phyloP scores from a whole-genome alignment of 1,139 yeast species.

The Candida sp. region DNA sequence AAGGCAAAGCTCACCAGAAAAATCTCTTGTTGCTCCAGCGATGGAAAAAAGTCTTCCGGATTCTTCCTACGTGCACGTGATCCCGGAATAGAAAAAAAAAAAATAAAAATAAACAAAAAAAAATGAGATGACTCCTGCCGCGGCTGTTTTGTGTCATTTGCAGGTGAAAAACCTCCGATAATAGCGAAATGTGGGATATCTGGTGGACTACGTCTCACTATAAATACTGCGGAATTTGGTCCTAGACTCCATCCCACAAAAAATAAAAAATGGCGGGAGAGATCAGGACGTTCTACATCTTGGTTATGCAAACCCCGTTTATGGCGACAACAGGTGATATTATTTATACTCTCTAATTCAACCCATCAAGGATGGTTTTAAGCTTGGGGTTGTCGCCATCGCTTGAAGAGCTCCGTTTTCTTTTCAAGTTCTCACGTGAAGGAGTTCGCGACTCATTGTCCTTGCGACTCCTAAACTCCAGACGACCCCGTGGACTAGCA shows the following conservation, averaged over 20 bases:
- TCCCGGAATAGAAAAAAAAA: too few relatives aligned
- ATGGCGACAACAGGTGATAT: neutral
- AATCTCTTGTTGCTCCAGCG: too few relatives aligned
- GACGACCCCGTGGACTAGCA: conserved; percentile 5
- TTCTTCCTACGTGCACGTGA: neutral
- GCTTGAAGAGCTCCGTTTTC: conserved; percentile 10
- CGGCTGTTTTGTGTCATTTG: conserved; percentile 2
- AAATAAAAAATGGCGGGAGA: too few relatives aligned
- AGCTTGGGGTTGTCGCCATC: conserved; percentile 2
- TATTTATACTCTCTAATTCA: conserved; percentile 1
- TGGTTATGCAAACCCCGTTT: neutral
- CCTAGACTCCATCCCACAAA: too few relatives aligned
- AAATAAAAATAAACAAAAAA: too few relatives aligned
- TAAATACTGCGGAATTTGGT: conserved; percentile 1
- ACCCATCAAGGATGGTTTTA: conserved; percentile 1
- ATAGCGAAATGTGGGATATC: neutral
- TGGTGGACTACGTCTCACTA: neutral
- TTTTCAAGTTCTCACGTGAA: conserved; percentile 12
- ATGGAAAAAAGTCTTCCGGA: neutral
- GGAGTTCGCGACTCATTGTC: conserved; percentile 14
- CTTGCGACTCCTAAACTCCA: conserved; percentile 5
- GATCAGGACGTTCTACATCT: neutral
- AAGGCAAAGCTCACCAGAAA: too few relatives aligned
- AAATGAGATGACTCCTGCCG: neutral
- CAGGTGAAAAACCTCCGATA: neutral